Evolutionary conservation across 2,329 filamentous ascomycete genomes (phyloP).

Genomic region (Xylariaceae sp.): DNA sequence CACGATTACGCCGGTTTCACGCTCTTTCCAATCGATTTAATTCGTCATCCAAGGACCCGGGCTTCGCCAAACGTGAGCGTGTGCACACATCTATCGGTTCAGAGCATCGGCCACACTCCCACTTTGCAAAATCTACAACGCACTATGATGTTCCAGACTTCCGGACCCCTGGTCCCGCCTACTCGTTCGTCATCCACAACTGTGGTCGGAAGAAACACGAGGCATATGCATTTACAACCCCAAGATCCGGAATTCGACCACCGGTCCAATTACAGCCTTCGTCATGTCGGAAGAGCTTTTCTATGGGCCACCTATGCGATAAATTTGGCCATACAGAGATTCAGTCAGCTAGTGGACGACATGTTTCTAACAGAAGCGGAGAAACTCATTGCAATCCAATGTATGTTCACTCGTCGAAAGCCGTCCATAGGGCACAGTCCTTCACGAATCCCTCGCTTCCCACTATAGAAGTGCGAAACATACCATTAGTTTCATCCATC

Average conservation of each 20-base stretch:
- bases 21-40: constrained; percentile 34
- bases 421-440: not conserved
- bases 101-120: constrained; percentile 40
- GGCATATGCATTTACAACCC: constrained; percentile 29
- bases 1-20: constrained; percentile 44
- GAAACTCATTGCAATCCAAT: not conserved
- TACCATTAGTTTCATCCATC: constrained; percentile 26
- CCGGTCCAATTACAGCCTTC: not conserved
- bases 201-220: constrained; percentile 35
- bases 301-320: constrained; percentile 26
- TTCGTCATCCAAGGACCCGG: constrained; percentile 24
- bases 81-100: constrained; percentile 40
- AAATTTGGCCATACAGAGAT: constrained; percentile 28
- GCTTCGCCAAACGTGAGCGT: constrained; percentile 34
- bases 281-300: constrained; percentile 28
- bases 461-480: constrained; percentile 5
- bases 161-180: constrained; percentile 34
- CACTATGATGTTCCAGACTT: constrained; percentile 34
- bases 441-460: constrained; percentile 11
- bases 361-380: not conserved
- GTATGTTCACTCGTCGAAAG: not conserved
- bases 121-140: constrained; percentile 25
- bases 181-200: constrained; percentile 39
- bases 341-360: constrained; percentile 6
- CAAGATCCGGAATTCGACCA: not conserved